phyloP scores from a whole-genome alignment of 83 land plant genomes.

The Thuja plicata region DNA sequence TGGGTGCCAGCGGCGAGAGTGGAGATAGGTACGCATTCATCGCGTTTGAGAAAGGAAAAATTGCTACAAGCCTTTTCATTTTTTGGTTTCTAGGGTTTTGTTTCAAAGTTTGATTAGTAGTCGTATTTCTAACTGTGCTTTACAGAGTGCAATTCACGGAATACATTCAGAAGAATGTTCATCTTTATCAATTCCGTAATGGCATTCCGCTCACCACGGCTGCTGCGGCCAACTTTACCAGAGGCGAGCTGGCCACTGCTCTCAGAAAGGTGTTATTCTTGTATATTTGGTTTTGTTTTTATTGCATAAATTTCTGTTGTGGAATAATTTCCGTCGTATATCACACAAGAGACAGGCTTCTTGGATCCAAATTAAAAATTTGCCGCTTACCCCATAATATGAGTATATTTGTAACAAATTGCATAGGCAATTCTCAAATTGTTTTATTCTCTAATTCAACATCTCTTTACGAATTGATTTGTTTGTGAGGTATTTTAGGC shows the following conservation, averaged over 20 bases:
- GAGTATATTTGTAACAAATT: not conserved
- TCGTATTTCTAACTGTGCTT: not conserved
- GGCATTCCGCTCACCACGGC: conserved; percentile 84
- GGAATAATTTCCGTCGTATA: too few species aligned
- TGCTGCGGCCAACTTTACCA: conserved; percentile 88
- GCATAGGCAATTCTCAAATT: not conserved
- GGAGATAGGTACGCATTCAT: conserved; percentile 63
- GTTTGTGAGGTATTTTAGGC: not conserved
- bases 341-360: too few species aligned
- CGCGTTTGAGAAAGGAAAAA: not conserved
- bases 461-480: not conserved
- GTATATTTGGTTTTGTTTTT: not conserved
- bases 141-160: conserved; percentile 88
- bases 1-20: conserved; percentile 81
- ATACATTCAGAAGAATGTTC: conserved; percentile 85
- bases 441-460: too few species aligned
- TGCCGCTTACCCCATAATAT: not conserved
- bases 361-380: too few species aligned
- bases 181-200: conserved; percentile 75
- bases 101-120: not conserved
- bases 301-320: not conserved
- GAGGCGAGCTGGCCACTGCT: conserved; percentile 87
- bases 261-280: conserved; percentile 51
- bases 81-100: conserved; percentile 9
- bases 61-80: not conserved